These are phyloP conservation scores for Ulmus americana DNA, from an alignment of 331 rosid genomes.

Conservation along the genomic window DNA sequence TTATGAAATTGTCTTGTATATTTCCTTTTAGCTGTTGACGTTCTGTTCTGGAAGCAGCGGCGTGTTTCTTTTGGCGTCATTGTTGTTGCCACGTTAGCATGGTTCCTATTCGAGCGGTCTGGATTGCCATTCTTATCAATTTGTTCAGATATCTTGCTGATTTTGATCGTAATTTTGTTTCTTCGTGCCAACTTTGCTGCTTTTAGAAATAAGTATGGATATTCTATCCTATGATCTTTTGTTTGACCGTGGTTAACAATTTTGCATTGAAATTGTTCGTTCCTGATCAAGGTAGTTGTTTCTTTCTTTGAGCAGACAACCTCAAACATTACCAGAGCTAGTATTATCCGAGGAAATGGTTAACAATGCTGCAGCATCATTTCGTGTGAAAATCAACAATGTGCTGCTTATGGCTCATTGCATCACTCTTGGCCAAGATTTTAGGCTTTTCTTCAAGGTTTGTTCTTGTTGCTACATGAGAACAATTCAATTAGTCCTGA, in stretches of 20 bases:
- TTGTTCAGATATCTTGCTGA: slow-evolving; percentile 87
- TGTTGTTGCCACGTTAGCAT: slow-evolving; percentile 62
- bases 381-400: slow-evolving; percentile 80
- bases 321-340: slow-evolving; percentile 61
- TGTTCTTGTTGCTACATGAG: slow-evolving; percentile 20
- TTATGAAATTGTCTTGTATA: slow-evolving; percentile 5
- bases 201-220: slow-evolving; percentile 59
- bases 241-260: slow-evolving; percentile 7
- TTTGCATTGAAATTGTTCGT: slow-evolving; percentile 12
- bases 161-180: slow-evolving; percentile 60
- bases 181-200: slow-evolving; percentile 65
- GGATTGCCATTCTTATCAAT: slow-evolving; percentile 61
- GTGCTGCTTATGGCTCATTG: slow-evolving; percentile 86
- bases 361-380: slow-evolving; percentile 72
- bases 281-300: slow-evolving; percentile 10
- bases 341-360: slow-evolving; percentile 95
- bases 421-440: slow-evolving; percentile 89
- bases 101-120: slow-evolving; percentile 63
- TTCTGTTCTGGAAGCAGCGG: slow-evolving; percentile 68
- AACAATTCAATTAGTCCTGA: background rate
- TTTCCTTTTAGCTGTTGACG: slow-evolving; percentile 58
- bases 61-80: slow-evolving; percentile 56
- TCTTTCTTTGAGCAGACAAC: slow-evolving; percentile 51
- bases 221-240: background rate
- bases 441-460: slow-evolving; percentile 80